These are phyloP conservation scores for Diospyros lotus DNA, from an alignment of 148 eudicot species.

Conservation along the genomic window DNA sequence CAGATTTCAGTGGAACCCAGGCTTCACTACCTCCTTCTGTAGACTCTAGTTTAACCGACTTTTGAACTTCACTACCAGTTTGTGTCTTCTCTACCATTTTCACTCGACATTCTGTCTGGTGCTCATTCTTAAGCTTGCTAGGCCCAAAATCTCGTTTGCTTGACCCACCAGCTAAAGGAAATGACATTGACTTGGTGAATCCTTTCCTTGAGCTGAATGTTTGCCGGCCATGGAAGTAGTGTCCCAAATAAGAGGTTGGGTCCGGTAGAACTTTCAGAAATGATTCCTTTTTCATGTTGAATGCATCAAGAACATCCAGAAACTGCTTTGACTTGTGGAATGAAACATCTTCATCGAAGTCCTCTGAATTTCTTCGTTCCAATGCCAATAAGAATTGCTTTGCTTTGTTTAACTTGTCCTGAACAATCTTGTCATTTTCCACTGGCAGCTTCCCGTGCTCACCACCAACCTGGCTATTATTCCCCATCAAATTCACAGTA, in stretches of 20 bases:
- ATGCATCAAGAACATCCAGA: constrained; percentile 42
- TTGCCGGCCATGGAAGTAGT: constrained; percentile 24
- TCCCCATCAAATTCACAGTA: constrained; percentile 20
- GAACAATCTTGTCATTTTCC: constrained; percentile 20
- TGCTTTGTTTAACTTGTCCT: constrained; percentile 17
- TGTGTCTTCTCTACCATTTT: neutral
- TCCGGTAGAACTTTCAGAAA: constrained; percentile 45
- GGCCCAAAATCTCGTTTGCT: constrained; percentile 1
- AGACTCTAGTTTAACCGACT: constrained; percentile 1
- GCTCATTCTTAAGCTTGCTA: constrained; percentile 5
- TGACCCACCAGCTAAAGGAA: constrained; percentile 30
- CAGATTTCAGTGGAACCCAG: neutral
- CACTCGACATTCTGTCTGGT: neutral
- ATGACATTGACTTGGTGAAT: constrained; percentile 45
- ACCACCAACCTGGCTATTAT: neutral
- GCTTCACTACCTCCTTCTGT: neutral
- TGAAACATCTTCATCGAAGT: constrained; percentile 29
- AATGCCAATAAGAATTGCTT: neutral
- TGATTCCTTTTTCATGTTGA: constrained; percentile 45
- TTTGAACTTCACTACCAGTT: neutral
- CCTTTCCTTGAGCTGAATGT: constrained; percentile 17
- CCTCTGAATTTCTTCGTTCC: constrained; percentile 13
- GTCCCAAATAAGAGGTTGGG: constrained; percentile 28
- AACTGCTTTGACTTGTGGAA: constrained; percentile 40
- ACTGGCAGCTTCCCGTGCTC: constrained; percentile 13